Base-by-base conservation (phyloP, 2,329 filamentous ascomycete genomes). In the Penicillium sp. region DNA sequence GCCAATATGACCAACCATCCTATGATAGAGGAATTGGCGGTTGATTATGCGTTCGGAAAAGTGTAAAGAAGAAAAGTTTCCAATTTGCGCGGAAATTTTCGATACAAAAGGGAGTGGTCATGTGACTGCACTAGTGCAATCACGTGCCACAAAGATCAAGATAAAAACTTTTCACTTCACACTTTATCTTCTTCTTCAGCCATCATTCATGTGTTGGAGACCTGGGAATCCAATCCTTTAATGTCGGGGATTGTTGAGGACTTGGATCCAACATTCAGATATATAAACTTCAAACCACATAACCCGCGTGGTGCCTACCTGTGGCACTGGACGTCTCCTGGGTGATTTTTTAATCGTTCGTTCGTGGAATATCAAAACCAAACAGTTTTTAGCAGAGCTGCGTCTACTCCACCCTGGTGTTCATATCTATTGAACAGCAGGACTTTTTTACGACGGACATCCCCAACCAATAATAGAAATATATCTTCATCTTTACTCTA, bases 341-440 rank as follows among this genome's bases (percentile, higher is more conserved):
- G 72, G 65, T 67, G 63, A 66, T 67, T 74, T 74, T 72, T 67
- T 29, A 48, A 68, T 70, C 66, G 70, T 73, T 76, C 74, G 73
- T 75, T 76, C 73, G 70, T 78, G 77, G 77, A 68, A 78, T 73
- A 78, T 71, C 73, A 75, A 78, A 76, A 72, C 73, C 70, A 73
- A 73, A 72, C 75, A 75, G 76, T 76, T 78, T 78, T 77, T 78
- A 78, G 77, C 77, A 78, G 76, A 68, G 70, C 76, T 75, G 76
- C 77, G 77, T 78, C 76, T 77, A 77, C 76, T 78, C 77, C 77
- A 78, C 77, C 77, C 77, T 78, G 73, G 73, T 75, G 72, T 72
- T 75, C 68, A 67, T 56, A 53, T 68, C 58, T 36, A 66, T 77
- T 66, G 74, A 70, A 70, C 72, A 65, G 69, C 70, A 76, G 77